Conservation (phyloP, 805 yeast genomes). For the Candida hispaniensis region DNA sequence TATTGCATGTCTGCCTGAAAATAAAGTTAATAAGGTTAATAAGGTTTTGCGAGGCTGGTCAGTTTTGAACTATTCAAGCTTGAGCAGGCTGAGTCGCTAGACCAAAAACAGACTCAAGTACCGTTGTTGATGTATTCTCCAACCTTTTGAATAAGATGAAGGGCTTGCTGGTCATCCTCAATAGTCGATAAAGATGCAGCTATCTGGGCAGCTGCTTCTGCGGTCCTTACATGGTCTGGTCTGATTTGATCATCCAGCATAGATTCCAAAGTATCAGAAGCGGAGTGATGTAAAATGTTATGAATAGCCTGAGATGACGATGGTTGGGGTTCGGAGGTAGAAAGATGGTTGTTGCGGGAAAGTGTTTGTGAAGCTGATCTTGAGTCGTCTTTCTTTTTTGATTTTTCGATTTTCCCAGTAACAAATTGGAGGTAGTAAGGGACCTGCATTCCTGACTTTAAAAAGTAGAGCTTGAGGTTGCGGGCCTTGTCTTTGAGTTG, state of each 20-base stretch:
- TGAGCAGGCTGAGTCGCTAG: not conserved
- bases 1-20: no score
- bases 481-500: slow-evolving; percentile 95
- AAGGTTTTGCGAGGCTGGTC: no score
- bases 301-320: not conserved
- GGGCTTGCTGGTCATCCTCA: slow-evolving; percentile 21
- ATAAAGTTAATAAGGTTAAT: no score
- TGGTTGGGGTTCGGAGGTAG: slow-evolving; percentile 1
- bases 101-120: slow-evolving; percentile 8
- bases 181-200: slow-evolving; percentile 15
- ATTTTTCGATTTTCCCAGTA: slow-evolving; percentile 54
- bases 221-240: slow-evolving; percentile 11
- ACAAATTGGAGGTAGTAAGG: slow-evolving; percentile 75
- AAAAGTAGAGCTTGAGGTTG: slow-evolving; percentile 82
- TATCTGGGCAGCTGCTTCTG: slow-evolving; percentile 15
- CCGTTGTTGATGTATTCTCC: slow-evolving; percentile 24
- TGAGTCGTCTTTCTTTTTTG: slow-evolving; percentile 4
- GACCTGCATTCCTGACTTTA: slow-evolving; percentile 62
- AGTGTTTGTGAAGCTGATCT: slow-evolving; percentile 9
- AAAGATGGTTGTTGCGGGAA: slow-evolving; percentile 2
- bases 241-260: no score
- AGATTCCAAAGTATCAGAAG: no score
- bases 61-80: no score
- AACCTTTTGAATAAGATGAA: slow-evolving; percentile 24
- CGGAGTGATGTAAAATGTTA: not conserved